Evolutionary conservation across 2,329 filamentous ascomycete genomes (phyloP).

Genomic region (Fusarium secorum): DNA sequence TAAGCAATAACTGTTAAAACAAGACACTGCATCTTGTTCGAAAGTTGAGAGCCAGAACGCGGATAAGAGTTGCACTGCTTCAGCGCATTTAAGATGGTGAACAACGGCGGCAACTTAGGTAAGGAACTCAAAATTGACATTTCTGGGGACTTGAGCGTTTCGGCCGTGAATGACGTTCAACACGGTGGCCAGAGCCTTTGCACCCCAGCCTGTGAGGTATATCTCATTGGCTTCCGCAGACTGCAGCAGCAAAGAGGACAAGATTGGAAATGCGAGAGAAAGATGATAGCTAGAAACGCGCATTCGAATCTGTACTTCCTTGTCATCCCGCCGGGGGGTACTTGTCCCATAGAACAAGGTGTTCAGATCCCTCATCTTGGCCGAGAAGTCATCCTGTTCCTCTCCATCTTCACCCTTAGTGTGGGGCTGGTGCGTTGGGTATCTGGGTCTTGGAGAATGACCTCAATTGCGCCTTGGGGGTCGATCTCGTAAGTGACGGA

Average conservation of each 20-base stretch:
- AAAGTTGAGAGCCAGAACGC: not conserved
- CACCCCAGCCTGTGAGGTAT: not conserved
- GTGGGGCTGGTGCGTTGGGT: not conserved
- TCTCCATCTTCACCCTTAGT: not conserved
- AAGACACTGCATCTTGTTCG: accelerated
- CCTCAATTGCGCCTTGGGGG: not conserved
- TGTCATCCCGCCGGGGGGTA: accelerated
- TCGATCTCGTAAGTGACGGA: not conserved
- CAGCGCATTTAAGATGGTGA: not conserved
- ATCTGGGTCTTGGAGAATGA: not conserved
- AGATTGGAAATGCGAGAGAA: not conserved
- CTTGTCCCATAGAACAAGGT: not conserved
- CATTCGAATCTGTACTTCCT: not conserved
- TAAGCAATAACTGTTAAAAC: not conserved
- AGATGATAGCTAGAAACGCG: not conserved
- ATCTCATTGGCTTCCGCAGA: not conserved
- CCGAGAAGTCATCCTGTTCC: not conserved
- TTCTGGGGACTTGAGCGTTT: not conserved
- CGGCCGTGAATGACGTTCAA: not conserved
- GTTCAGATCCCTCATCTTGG: not conserved
- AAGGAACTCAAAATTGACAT: not conserved
- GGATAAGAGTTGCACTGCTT: not conserved
- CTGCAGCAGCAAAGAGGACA: not conserved
- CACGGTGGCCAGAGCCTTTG: not conserved
- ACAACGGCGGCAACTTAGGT: not conserved